Percentiles rank a stretch among this genome's conserved stretches.
Evolutionary conservation across 208 protist species (phyloP).

Genomic region (Zelonia costaricensis): DNA sequence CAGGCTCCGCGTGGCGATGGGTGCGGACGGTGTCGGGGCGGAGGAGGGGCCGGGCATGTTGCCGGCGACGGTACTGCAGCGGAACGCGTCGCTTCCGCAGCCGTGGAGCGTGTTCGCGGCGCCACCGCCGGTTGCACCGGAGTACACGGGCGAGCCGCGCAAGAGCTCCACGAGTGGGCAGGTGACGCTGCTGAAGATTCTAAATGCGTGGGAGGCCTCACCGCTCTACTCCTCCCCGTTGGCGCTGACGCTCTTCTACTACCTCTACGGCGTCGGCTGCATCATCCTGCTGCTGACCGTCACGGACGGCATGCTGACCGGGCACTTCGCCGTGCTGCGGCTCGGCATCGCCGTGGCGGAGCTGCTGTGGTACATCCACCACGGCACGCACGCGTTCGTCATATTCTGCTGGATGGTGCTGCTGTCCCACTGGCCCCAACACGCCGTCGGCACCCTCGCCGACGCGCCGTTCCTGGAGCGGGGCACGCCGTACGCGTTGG

Average conservation of each 20-base stretch:
- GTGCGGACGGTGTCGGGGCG: too few relatives aligned
- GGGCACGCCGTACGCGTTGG: constrained; percentile 48
- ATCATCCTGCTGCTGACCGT: constrained; percentile 37
- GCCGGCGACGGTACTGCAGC: too few relatives aligned
- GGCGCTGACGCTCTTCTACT: constrained; percentile 51
- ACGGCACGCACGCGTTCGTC: constrained; percentile 53
- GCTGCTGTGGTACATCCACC: constrained; percentile 51
- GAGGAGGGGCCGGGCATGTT: too few relatives aligned
- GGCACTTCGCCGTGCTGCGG: constrained; percentile 39
- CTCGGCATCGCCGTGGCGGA: constrained; percentile 32
- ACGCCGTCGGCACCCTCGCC: neutral
- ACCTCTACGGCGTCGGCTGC: constrained; percentile 38
- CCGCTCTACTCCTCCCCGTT: constrained; percentile 49
- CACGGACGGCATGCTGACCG: constrained; percentile 42
- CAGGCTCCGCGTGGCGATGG: too few relatives aligned
- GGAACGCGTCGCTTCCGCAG: too few relatives aligned
- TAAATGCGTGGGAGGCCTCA: constrained; percentile 31
- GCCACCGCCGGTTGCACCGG: constrained; percentile 10
- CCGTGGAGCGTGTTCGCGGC: constrained; percentile 26
- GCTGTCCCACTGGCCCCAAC: constrained; percentile 38
- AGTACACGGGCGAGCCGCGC: constrained; percentile 2
- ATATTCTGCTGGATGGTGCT: constrained; percentile 42
- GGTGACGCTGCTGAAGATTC: constrained; percentile 26
- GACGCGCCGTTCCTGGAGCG: constrained; percentile 12
- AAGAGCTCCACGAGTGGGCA: constrained; percentile 24